A percentile compares a stretch with the other conserved stretches of the same genome.
Evolutionary conservation across 352 stramenopile genomes (phyloP).

Genomic region (Globisporangium alternatum): DNA sequence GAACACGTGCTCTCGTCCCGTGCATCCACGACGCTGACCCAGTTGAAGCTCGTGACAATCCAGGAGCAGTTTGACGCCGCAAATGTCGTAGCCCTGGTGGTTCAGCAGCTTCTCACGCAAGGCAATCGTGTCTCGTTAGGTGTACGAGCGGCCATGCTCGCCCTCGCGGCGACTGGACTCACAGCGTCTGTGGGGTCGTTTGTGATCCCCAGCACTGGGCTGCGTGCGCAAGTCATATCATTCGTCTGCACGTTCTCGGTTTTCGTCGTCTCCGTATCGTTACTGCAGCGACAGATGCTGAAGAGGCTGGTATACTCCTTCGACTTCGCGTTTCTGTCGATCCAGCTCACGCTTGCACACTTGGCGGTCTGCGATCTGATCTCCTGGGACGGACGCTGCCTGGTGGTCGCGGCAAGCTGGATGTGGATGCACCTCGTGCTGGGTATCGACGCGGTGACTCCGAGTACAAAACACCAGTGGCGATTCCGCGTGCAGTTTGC

Average conservation of each 20-base stretch:
- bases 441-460: slow-evolving; percentile 1
- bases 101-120: background rate
- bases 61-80: background rate
- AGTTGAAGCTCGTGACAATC: background rate
- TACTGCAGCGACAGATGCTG: slow-evolving; percentile 12
- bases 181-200: background rate
- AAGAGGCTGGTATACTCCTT: slow-evolving; percentile 18
- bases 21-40: background rate
- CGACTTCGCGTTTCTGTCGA: slow-evolving; percentile 33
- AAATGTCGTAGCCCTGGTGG: background rate
- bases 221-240: background rate
- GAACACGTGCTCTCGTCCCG: background rate
- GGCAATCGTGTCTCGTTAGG: background rate
- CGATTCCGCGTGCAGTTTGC: slow-evolving; percentile 6
- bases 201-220: background rate
- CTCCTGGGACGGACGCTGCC: slow-evolving; percentile 16
- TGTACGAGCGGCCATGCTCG: background rate
- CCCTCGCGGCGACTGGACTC: background rate
- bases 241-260: background rate
- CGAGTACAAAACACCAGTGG: background rate
- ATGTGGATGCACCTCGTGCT: slow-evolving; percentile 4
- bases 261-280: background rate
- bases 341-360: slow-evolving; percentile 21
- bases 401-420: background rate
- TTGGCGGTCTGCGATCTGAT: slow-evolving; percentile 23